Conservation (phyloP, 75 land plant genomes). For the Adiantum capillusveneris region DNA sequence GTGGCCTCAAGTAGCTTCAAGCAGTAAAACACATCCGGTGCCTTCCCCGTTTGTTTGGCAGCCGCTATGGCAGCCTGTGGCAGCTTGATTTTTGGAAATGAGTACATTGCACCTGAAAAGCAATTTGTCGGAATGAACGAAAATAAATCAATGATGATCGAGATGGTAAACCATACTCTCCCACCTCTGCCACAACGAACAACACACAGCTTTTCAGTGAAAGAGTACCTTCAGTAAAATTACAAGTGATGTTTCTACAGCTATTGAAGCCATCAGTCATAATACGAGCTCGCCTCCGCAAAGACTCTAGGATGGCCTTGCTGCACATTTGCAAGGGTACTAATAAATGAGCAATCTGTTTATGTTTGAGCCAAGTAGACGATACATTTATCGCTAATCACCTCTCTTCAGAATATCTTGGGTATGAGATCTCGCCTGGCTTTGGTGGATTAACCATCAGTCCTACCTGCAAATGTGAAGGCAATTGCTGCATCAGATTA, state of each 20-base stretch:
- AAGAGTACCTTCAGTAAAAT: constrained; percentile 86
- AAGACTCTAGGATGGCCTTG: constrained; percentile 71
- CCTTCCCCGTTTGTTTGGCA: constrained; percentile 75
- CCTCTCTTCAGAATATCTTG: constrained; percentile 68
- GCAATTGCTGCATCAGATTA: not conserved
- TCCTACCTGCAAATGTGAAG: constrained; percentile 54
- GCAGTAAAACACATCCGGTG: constrained; percentile 95
- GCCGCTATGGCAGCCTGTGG: constrained; percentile 81
- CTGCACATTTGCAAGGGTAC: constrained; percentile 34
- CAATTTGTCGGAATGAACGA: too few species aligned
- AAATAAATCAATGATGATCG: too few species aligned
- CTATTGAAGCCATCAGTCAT: constrained; percentile 99
- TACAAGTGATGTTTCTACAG: constrained; percentile 84
- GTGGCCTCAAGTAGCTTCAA: constrained; percentile 93
- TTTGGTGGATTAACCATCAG: constrained; percentile 93
- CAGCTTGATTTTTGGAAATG: constrained; percentile 86
- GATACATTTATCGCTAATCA: constrained; percentile 2
- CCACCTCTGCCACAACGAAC: too few species aligned
- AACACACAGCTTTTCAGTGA: not conserved
- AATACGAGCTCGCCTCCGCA: constrained; percentile 82
- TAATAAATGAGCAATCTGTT: not conserved
- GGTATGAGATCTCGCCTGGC: constrained; percentile 86
- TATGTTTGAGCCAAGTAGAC: not conserved
- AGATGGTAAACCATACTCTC: too few species aligned
- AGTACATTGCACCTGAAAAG: constrained; percentile 97